phyloP scores from a whole-genome alignment of 73 alveolate species.

The Paramecium sexaurelia region DNA sequence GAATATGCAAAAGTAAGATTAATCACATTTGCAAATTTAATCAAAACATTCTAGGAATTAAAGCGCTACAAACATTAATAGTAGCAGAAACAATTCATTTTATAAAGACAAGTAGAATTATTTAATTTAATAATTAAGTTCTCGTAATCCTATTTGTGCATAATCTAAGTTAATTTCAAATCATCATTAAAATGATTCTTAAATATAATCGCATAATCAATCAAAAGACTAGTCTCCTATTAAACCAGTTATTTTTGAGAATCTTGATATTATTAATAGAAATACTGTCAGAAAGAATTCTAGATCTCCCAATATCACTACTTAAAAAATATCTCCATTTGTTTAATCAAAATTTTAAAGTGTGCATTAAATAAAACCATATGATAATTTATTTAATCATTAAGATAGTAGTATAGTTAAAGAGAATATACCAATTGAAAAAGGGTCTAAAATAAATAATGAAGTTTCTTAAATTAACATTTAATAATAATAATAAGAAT shows the following conservation, averaged over 20 bases:
- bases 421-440: neutral
- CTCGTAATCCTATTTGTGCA: neutral
- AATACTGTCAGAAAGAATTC: neutral
- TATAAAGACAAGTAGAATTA: neutral
- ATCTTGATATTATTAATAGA: conserved; percentile 8
- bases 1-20: neutral
- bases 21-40: neutral
- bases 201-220: neutral
- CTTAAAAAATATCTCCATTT: neutral
- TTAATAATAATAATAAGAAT: neutral
- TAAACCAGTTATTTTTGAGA: neutral
- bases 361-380: neutral
- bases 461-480: neutral
- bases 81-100: conserved; percentile 41
- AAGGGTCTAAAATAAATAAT: neutral
- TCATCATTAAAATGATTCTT: neutral
- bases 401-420: neutral
- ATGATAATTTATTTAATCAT: neutral
- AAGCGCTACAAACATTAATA: neutral
- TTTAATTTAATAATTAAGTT: neutral
- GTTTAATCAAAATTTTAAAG: neutral
- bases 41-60: neutral
- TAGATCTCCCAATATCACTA: neutral
- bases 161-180: neutral
- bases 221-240: neutral